These are phyloP conservation scores for Ceratopteris richardii DNA, from an alignment of 75 land plant species.

Conservation along the genomic window DNA sequence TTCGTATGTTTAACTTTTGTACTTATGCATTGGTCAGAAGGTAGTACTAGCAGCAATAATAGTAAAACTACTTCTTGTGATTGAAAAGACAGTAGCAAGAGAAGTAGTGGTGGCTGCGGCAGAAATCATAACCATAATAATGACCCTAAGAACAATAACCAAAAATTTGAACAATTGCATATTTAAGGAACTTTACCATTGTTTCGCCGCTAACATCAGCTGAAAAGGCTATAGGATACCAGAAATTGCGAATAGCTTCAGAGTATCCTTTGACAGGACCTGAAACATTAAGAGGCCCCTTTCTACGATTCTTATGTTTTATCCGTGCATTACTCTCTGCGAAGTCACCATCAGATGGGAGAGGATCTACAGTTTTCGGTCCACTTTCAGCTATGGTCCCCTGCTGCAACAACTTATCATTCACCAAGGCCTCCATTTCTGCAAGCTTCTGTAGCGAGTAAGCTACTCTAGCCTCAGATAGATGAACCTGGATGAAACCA, in stretches of 20 bases:
- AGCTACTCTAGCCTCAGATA: conserved; percentile 87
- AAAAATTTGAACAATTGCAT: neutral
- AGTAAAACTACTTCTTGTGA: no score
- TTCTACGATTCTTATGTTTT: neutral
- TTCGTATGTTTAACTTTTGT: no score
- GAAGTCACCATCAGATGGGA: neutral
- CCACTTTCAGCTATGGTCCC: conserved; percentile 18
- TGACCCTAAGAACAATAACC: no score
- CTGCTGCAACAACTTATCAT: conserved; percentile 62
- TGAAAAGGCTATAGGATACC: conserved; percentile 96
- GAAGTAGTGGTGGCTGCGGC: no score
- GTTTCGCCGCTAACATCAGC: conserved; percentile 62
- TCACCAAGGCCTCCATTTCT: conserved; percentile 78
- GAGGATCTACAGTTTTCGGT: conserved; percentile 15
- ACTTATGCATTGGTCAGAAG: no score
- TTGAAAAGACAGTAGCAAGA: no score
- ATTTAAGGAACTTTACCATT: conserved; percentile 55
- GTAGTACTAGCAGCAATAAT: no score
- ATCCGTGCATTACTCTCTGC: neutral
- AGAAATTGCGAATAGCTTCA: conserved; percentile 71
- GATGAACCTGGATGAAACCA: conserved; percentile 68
- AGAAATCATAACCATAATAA: no score
- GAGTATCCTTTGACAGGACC: conserved; percentile 77
- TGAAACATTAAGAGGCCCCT: conserved; percentile 51
- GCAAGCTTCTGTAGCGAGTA: conserved; percentile 76